Evolutionary conservation across 257 asterid species (phyloP).

Genomic region (Osmanthus fragrans): DNA sequence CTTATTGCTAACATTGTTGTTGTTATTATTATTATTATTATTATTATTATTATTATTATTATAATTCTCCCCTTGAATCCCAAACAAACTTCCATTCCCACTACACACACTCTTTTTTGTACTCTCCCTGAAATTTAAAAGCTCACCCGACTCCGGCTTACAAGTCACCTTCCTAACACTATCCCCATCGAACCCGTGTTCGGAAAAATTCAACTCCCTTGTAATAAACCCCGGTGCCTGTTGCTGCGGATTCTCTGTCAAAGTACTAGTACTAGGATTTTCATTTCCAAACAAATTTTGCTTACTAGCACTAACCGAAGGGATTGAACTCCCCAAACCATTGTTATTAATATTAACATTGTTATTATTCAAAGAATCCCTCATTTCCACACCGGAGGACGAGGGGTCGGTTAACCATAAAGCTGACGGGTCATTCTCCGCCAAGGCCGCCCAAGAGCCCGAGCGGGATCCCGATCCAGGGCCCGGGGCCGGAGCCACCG

Average conservation of each 20-base stretch:
- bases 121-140: slow-evolving; percentile 57
- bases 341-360: neutral
- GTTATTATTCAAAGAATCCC: slow-evolving; percentile 31
- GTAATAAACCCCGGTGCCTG: slow-evolving; percentile 41
- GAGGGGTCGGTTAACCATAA: slow-evolving; percentile 68
- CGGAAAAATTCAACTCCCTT: slow-evolving; percentile 56
- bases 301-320: slow-evolving; percentile 32
- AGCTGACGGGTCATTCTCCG: slow-evolving; percentile 62
- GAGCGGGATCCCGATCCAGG: slow-evolving; percentile 35
- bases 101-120: slow-evolving; percentile 25
- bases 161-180: slow-evolving; percentile 34
- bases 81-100: slow-evolving; percentile 47
- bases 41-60: neutral
- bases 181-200: slow-evolving; percentile 42
- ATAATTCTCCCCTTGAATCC: slow-evolving; percentile 23
- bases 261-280: slow-evolving; percentile 43
- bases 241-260: slow-evolving; percentile 45
- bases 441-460: slow-evolving; percentile 47
- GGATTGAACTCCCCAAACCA: slow-evolving; percentile 29
- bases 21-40: no score
- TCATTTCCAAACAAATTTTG: slow-evolving; percentile 38
- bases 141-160: slow-evolving; percentile 63
- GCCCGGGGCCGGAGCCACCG: slow-evolving; percentile 1
- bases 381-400: slow-evolving; percentile 38
- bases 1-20: neutral